Evolutionary conservation across 1,139 yeast genomes (phyloP), one percentile per base, ranked within the genome.

Genomic region (Saccharomyces hybrid): DNA sequence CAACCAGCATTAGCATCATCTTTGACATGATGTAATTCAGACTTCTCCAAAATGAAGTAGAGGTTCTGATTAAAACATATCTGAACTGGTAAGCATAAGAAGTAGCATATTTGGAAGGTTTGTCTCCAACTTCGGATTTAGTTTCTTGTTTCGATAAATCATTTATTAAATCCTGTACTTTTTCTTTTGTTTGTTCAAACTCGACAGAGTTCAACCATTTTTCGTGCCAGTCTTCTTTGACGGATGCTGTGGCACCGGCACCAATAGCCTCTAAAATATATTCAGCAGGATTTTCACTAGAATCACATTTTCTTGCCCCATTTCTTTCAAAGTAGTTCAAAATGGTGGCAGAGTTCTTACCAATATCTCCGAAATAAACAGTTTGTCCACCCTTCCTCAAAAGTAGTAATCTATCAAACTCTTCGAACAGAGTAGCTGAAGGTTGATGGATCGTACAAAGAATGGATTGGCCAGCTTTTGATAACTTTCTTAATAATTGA

Each of bases 291-390:
- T 81, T 79, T 71, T 68, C 84, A 70, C 60, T 68, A 61, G 52
- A 58, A 14, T 75, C 75, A 71, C 86, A 82, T 56, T 74, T 69
- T 57, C 84, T 73, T 49, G 81, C 79, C 53, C 85, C 84, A 57
- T 80, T 72, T 41, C 67, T 66, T 63, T 81, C 83, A 62, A 82
- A 82, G 60, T 82, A 82, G 47, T 71, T 61, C 51, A 80, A 70
- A 57, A 82, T 68, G 3, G 74, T 72, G 3, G 69, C 56, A 54
- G 84, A 81, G 60, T 78, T 74, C 51, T 75, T 67, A 55, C 85
- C 85, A 63, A 81, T 77, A 60, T 80, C 83, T 55, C 84, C 84
- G 63, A 80, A 80, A 60, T 81, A 81, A 48, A 81, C 84, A 3
- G 85, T 81, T 65, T 78, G 75, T 57, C 86, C 86, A 58, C 81